These are phyloP conservation scores for Lagerstroemia speciosa DNA, from an alignment of 345 rosid genomes.

Conservation along the genomic window DNA sequence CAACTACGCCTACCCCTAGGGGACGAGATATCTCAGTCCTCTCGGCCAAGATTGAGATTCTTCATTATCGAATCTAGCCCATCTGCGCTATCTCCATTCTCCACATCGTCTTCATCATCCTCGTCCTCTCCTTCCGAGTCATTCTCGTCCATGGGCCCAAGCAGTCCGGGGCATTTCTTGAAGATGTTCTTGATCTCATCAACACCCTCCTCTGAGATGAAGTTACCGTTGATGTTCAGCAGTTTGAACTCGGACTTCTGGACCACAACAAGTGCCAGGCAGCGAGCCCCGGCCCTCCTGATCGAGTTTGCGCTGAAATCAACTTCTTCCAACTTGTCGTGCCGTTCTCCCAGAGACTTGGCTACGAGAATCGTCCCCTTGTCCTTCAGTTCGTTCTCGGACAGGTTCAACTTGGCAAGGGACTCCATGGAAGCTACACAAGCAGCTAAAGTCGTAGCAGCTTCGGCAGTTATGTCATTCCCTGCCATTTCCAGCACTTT, in stretches of 20 bases:
- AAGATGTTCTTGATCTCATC: slow-evolving; percentile 71
- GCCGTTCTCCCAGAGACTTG: slow-evolving; percentile 57
- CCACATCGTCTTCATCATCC: slow-evolving; percentile 37
- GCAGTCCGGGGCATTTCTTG: slow-evolving; percentile 52
- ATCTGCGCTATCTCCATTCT: slow-evolving; percentile 25
- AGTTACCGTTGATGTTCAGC: slow-evolving; percentile 64
- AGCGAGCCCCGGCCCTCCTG: slow-evolving; percentile 64
- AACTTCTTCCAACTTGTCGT: slow-evolving; percentile 38
- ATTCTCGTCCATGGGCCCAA: slow-evolving; percentile 71
- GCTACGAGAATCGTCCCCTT: slow-evolving; percentile 58
- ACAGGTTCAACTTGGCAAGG: slow-evolving; percentile 64
- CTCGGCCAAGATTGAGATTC: slow-evolving; percentile 54
- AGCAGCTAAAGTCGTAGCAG: slow-evolving; percentile 48
- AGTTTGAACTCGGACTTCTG: slow-evolving; percentile 53
- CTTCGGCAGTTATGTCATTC: slow-evolving; percentile 70
- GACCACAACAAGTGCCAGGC: slow-evolving; percentile 49
- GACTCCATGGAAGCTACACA: slow-evolving; percentile 50
- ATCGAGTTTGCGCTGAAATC: slow-evolving; percentile 52
- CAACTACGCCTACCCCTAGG: too few relatives aligned
- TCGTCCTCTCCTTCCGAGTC: slow-evolving; percentile 71
- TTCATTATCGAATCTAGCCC: slow-evolving; percentile 66
- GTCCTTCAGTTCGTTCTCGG: slow-evolving; percentile 88
- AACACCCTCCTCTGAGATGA: slow-evolving; percentile 75
- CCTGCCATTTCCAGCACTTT: slow-evolving; percentile 86
- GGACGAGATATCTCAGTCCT: neutral